phyloP scores from a whole-genome alignment of 2,329 filamentous ascomycete species.

The Paecilomyces fulvus region DNA sequence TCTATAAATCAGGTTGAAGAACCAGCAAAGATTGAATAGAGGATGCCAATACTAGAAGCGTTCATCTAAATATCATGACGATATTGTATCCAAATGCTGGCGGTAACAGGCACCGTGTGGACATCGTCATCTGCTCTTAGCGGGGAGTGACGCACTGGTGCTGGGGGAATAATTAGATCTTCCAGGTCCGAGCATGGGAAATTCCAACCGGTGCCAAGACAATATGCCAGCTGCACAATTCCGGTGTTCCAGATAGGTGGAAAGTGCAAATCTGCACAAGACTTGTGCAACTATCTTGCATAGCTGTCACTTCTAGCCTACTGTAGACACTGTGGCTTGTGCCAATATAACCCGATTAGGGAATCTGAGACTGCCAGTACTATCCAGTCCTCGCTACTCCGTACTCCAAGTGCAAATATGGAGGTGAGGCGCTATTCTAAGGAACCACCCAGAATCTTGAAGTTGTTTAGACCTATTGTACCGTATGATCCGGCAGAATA shows the following conservation, averaged over 20 bases:
- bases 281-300: background rate
- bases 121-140: background rate
- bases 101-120: background rate
- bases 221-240: background rate
- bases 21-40: background rate
- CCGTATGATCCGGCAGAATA: too few relatives aligned
- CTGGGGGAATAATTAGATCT: background rate
- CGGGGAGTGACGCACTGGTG: background rate
- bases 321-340: background rate
- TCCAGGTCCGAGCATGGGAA: background rate
- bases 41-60: background rate
- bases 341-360: background rate
- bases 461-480: too few relatives aligned
- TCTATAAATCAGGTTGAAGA: background rate
- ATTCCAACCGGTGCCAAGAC: background rate
- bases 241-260: background rate
- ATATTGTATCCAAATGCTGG: background rate
- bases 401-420: too few relatives aligned
- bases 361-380: background rate
- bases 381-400: background rate
- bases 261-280: background rate
- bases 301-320: background rate
- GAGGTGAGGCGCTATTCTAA: too few relatives aligned
- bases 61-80: background rate
- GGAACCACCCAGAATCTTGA: too few relatives aligned